These are phyloP conservation scores for Miamiensis avidus DNA, from an alignment of 169 alveolate genomes.

Conservation along the genomic window DNA sequence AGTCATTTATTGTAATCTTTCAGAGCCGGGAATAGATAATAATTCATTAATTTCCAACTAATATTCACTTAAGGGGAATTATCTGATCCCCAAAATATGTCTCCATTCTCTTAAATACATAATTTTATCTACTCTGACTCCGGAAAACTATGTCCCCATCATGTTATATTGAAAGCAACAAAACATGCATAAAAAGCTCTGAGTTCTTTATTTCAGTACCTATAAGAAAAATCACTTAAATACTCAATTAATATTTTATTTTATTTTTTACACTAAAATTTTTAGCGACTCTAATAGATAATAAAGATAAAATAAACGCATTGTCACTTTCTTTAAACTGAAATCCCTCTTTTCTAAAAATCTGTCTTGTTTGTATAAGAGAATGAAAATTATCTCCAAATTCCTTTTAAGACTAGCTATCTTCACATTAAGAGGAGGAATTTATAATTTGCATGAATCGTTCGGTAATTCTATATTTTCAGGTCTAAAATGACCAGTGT, in stretches of 20 bases:
- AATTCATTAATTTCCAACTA: background rate
- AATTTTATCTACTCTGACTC: background rate
- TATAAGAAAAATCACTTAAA: too few species aligned
- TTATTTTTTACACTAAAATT: background rate
- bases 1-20: too few species aligned
- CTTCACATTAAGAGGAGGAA: background rate
- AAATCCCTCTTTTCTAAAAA: background rate
- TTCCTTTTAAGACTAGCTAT: background rate
- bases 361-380: background rate
- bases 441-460: background rate
- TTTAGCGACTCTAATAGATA: background rate
- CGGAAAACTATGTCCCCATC: background rate
- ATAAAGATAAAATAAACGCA: background rate
- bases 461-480: background rate
- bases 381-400: background rate
- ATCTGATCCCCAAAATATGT: background rate
- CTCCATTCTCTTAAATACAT: background rate
- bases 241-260: too few species aligned
- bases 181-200: background rate
- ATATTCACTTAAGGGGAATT: background rate
- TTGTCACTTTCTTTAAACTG: background rate
- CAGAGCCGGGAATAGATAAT: background rate
- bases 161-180: background rate
- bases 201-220: background rate
- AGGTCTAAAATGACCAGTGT: background rate